A percentile compares a stretch with the other conserved stretches of the same genome.
phyloP scores from a whole-genome alignment of 2,329 filamentous ascomycete genomes.

The Akanthomyces muscarius region DNA sequence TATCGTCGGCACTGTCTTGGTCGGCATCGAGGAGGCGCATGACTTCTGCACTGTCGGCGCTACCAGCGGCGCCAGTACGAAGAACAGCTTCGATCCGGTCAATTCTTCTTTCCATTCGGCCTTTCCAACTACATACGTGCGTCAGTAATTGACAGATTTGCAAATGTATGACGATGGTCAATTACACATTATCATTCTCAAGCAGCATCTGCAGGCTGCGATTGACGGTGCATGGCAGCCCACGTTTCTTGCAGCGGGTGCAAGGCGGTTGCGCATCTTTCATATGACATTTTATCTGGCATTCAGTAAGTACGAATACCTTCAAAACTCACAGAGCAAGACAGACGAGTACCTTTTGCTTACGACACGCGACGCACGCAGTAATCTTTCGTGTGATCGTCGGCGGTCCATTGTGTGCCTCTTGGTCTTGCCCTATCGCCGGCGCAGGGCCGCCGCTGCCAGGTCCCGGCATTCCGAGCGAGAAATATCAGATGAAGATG shows the following conservation, averaged over 20 bases:
- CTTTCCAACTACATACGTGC: conserved; percentile 33
- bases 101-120: conserved; percentile 33
- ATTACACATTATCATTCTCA: conserved; percentile 34
- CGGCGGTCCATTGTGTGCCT: conserved; percentile 21
- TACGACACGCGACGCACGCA: conserved; percentile 37
- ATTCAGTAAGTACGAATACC: neutral
- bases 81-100: conserved; percentile 33
- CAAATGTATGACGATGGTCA: neutral
- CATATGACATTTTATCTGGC: conserved; percentile 40
- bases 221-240: conserved; percentile 38
- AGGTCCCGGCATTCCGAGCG: conserved; percentile 10
- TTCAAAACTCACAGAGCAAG: neutral
- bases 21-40: conserved; percentile 9
- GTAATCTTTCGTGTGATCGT: conserved; percentile 33
- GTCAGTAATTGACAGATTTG: neutral
- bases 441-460: neutral
- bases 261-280: conserved; percentile 34
- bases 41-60: neutral
- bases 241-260: conserved; percentile 36
- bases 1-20: conserved; percentile 6
- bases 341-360: conserved; percentile 28
- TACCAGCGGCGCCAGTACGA: conserved; percentile 24
- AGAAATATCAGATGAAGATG: neutral
- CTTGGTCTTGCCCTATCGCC: neutral
- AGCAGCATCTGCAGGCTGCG: conserved; percentile 39